These are phyloP conservation scores for Gyrodon tennesseensis DNA, from an alignment of 1,284 basidiomycete species.

Conservation along the genomic window DNA sequence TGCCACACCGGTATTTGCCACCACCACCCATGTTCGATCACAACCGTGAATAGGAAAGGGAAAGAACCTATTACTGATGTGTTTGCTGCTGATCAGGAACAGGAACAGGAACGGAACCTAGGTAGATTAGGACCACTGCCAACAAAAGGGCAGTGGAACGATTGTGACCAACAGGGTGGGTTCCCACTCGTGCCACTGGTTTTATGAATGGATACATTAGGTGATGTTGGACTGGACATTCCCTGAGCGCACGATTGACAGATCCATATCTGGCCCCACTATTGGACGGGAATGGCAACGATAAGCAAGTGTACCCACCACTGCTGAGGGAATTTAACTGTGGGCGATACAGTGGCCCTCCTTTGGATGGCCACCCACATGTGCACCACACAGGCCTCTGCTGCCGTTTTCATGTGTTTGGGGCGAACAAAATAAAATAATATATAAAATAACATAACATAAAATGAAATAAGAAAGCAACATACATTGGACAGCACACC, in stretches of 20 bases:
- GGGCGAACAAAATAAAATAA: no score
- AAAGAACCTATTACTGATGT: slow-evolving; percentile 33
- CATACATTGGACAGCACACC: slow-evolving; percentile 50
- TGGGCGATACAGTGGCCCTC: slow-evolving; percentile 32
- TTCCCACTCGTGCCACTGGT: slow-evolving; percentile 32
- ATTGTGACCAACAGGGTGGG: slow-evolving; percentile 43
- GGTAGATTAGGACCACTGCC: slow-evolving; percentile 19
- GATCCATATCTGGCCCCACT: slow-evolving; percentile 30
- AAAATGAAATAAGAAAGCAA: background rate
- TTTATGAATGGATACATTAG: slow-evolving; percentile 24
- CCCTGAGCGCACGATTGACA: slow-evolving; percentile 36
- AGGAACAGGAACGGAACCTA: slow-evolving; percentile 25
- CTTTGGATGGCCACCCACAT: slow-evolving; percentile 24
- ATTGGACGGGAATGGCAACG: slow-evolving; percentile 1
- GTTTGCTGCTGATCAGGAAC: slow-evolving; percentile 41
- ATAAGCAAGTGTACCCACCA: slow-evolving; percentile 37
- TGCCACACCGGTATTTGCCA: slow-evolving; percentile 36
- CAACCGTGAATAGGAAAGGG: slow-evolving; percentile 35
- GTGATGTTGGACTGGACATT: slow-evolving; percentile 26
- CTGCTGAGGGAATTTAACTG: slow-evolving; percentile 38
- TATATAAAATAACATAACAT: no score
- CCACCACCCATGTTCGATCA: slow-evolving; percentile 33
- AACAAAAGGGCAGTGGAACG: slow-evolving; percentile 42
- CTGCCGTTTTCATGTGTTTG: slow-evolving; percentile 43
- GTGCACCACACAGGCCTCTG: slow-evolving; percentile 6